These are phyloP conservation scores for Gossypium lobatum DNA, from an alignment of 441 rosid genomes.

Conservation along the genomic window DNA sequence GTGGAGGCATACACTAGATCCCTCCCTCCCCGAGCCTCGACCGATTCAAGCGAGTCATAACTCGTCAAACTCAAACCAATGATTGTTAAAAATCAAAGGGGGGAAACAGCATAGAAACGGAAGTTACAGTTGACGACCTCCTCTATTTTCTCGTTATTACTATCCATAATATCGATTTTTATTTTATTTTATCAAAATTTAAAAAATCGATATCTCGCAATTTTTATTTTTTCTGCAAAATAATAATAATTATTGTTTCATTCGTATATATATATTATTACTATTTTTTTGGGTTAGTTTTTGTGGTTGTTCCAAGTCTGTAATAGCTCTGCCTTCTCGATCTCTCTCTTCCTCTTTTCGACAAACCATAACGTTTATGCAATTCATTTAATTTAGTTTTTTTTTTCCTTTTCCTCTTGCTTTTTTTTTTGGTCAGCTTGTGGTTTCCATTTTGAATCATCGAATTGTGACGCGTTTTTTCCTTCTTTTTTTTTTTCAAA, in stretches of 20 bases:
- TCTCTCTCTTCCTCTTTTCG: neutral
- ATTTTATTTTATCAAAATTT: neutral
- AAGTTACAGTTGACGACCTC: neutral
- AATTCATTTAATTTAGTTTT: neutral
- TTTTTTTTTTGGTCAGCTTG: neutral
- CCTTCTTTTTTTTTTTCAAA: neutral
- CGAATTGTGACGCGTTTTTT: neutral
- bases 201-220: neutral
- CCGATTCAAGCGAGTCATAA: conserved; percentile 2
- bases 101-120: neutral
- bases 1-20: neutral
- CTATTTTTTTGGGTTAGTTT: conserved; percentile 12
- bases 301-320: conserved; percentile 39
- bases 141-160: neutral
- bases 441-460: neutral
- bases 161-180: neutral
- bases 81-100: neutral
- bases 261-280: neutral
- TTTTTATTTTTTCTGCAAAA: neutral
- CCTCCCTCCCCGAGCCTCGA: neutral
- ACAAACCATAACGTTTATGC: conserved; percentile 15
- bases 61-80: conserved; percentile 4
- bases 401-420: neutral
- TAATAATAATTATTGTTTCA: neutral
- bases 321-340: conserved; percentile 25